Evolutionary conservation across 2,329 filamentous ascomycete genomes (phyloP), one percentile per base, ranked within the genome.

Genomic region (Shiraia bambusicola): DNA sequence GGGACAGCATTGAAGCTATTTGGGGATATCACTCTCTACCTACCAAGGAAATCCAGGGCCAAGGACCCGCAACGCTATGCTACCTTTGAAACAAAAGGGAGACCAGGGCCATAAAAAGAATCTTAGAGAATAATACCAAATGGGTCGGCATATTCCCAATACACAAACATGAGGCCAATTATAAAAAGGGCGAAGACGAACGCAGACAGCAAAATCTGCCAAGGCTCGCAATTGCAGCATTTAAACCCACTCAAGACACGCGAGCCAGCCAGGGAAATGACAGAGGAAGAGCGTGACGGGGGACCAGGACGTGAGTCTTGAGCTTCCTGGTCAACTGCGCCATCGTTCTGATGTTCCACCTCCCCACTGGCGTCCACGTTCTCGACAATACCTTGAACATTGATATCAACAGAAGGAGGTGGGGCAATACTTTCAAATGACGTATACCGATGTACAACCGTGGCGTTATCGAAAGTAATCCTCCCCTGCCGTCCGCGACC

Each of bases 41-140:
- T 29, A 22, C 30, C 11, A 9, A 34, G 30, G 34, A 27, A 40
- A 37, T 16, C 36, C 36, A 34, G 34, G 35, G 37, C 38, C 19
- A 4, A 22, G 45, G 46, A 33, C 35, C 37, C 39, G 46, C 42
- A 49, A 46, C 36, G 46, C 42, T 49, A 49, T 49, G 46, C 46
- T 40, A 34, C 39, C 37, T 28, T 13, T 31, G 8, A 22, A 22
- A 22, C 4, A 5, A 8, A 22, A 22, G 8, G 19, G 8, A 22
- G 15, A 37, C 26, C 30, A 38, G 28, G 32, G 11, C 35, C 17
- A 32, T 14, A 26, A 8, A 22, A 22, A 22, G 4, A 22, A 22
- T 4, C 8, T 22, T 22, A 22, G 25, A 15, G 13, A 28, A 32
- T 34, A 28, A 31, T 42, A 28, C 24, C 42, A 37, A 33, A 16